Percentiles rank a stretch among this genome's conserved stretches.
These are phyloP conservation scores for Conidiobolus incongruus DNA, from an alignment of 371 early-diverging fungal genomes.

Conservation along the genomic window DNA sequence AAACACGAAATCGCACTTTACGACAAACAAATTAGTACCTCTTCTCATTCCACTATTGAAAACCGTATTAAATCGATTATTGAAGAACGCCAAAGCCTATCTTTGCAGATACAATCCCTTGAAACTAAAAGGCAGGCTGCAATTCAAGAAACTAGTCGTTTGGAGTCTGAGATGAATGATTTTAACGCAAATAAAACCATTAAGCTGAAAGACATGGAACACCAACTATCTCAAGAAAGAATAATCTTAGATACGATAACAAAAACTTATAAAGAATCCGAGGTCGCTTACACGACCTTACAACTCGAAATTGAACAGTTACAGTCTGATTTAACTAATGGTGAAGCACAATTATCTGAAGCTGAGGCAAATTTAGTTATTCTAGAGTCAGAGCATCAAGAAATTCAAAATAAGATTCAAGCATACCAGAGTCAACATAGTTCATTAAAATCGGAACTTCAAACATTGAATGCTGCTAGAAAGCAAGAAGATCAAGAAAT, in stretches of 20 bases:
- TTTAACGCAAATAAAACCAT: background rate
- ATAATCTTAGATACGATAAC: constrained; percentile 21
- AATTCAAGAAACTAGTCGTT: too few relatives aligned
- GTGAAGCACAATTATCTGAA: background rate
- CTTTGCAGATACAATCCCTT: too few relatives aligned
- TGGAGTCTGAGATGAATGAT: constrained; percentile 75
- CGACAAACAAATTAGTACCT: constrained; percentile 41
- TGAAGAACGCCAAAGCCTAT: too few relatives aligned
- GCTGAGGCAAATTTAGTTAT: background rate
- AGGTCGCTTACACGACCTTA: constrained; percentile 42
- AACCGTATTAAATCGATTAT: too few relatives aligned
- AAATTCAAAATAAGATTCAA: constrained; percentile 19
- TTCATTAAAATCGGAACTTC: constrained; percentile 1
- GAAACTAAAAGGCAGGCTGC: too few relatives aligned
- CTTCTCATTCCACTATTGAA: too few relatives aligned
- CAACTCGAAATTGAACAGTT: constrained; percentile 36
- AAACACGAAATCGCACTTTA: constrained; percentile 41
- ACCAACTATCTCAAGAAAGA: constrained; percentile 31
- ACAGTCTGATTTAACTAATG: background rate
- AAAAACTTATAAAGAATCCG: constrained; percentile 29
- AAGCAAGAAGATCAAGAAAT: constrained; percentile 29
- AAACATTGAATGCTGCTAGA: constrained; percentile 11
- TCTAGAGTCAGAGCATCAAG: constrained; percentile 23
- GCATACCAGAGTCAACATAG: constrained; percentile 23
- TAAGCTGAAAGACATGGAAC: constrained; percentile 9